Evolutionary conservation across 1,284 basidiomycete genomes (phyloP).

Genomic region (Sanguinoderma infundibulare): DNA sequence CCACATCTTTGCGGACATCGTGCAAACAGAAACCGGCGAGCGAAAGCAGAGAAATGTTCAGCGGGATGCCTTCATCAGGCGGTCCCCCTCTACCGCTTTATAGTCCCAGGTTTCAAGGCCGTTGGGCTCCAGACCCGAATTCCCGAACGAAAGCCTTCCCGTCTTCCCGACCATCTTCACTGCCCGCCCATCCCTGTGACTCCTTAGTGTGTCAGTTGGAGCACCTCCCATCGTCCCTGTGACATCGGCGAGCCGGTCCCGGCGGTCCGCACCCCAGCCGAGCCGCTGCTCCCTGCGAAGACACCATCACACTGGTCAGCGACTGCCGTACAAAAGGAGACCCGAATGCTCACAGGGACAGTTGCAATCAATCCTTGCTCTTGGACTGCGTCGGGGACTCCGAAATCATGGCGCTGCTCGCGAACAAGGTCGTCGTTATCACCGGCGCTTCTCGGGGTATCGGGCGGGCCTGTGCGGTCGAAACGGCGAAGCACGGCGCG

Average conservation of each 20-base stretch:
- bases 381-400: too few relatives aligned
- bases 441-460: slow-evolving; percentile 85
- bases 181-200: background rate
- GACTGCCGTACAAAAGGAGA: slow-evolving; percentile 18
- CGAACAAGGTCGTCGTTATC: slow-evolving; percentile 70
- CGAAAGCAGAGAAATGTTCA: background rate
- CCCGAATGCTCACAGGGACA: background rate
- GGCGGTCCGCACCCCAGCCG: slow-evolving; percentile 22
- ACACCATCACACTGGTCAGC: slow-evolving; percentile 1
- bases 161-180: slow-evolving; percentile 9
- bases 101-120: slow-evolving; percentile 9
- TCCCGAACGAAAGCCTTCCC: slow-evolving; percentile 2
- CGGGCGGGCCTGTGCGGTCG: slow-evolving; percentile 73
- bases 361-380: background rate
- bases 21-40: slow-evolving; percentile 6
- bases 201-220: background rate
- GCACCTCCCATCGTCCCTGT: slow-evolving; percentile 29
- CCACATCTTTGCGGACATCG: slow-evolving; percentile 54
- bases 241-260: slow-evolving; percentile 24
- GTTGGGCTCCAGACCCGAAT: slow-evolving; percentile 14
- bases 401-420: slow-evolving; percentile 44
- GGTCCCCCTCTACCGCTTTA: slow-evolving; percentile 1
- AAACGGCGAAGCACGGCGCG: slow-evolving; percentile 70
- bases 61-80: background rate
- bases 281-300: background rate